These are phyloP conservation scores for Zygosaccharomyces sapae DNA, from an alignment of 1,139 yeast species.

Conservation along the genomic window DNA sequence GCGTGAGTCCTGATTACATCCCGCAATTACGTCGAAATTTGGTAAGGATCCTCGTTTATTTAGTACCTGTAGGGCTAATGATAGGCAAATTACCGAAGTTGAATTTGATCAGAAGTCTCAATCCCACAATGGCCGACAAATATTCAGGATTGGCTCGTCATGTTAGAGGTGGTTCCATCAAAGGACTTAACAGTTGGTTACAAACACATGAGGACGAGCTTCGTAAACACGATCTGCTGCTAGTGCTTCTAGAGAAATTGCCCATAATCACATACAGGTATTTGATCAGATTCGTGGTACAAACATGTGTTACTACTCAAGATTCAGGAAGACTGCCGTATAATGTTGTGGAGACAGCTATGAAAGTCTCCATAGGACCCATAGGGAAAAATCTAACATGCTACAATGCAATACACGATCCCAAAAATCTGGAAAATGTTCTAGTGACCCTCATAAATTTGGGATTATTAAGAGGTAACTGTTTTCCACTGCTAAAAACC, in stretches of 20 bases:
- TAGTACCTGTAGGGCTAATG: constrained; percentile 31
- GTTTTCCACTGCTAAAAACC: constrained; percentile 30
- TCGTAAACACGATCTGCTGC: constrained; percentile 19
- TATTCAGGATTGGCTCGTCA: constrained; percentile 19
- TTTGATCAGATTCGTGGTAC: constrained; percentile 23
- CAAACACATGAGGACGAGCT: constrained; percentile 23
- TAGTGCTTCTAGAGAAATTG: constrained; percentile 30
- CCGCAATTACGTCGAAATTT: constrained; percentile 23
- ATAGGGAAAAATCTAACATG: neutral
- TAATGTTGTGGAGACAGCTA: constrained; percentile 19
- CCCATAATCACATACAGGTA: constrained; percentile 33
- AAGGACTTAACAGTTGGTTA: constrained; percentile 29
- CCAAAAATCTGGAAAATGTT: constrained; percentile 30
- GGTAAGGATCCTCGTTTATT: constrained; percentile 23
- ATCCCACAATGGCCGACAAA: constrained; percentile 16
- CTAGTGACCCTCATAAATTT: constrained; percentile 32
- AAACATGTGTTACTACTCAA: constrained; percentile 19
- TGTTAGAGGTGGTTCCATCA: constrained; percentile 27
- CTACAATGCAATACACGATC: constrained; percentile 27
- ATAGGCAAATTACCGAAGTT: constrained; percentile 31
- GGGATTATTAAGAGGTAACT: constrained; percentile 34
- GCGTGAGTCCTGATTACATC: constrained; percentile 7
- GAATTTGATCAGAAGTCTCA: constrained; percentile 16
- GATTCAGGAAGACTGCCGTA: constrained; percentile 29
- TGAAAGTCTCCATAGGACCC: constrained; percentile 24